A percentile compares a stretch with the other conserved stretches of the same genome.
These are phyloP conservation scores for Phytophthora megakarya DNA, from an alignment of 352 stramenopile species.

Conservation along the genomic window DNA sequence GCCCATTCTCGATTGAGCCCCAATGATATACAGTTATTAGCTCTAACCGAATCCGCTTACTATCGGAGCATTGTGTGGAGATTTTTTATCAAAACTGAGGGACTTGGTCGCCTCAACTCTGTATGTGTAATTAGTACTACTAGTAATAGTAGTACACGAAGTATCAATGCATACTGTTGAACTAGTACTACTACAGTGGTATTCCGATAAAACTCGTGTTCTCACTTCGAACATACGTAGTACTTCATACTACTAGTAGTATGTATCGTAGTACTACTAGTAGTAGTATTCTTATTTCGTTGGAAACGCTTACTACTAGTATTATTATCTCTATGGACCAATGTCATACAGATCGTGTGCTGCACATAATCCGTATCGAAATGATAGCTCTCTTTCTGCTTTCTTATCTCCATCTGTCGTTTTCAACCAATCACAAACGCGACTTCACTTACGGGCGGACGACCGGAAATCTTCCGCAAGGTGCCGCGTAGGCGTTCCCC, in stretches of 20 bases:
- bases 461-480: constrained; percentile 36
- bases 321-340: too few species aligned
- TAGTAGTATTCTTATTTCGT: too few species aligned
- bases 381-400: constrained; percentile 8
- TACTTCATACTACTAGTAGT: too few species aligned
- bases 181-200: neutral
- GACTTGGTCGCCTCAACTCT: constrained; percentile 11
- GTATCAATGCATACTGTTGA: too few species aligned
- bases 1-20: constrained; percentile 28
- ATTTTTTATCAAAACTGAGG: constrained; percentile 49
- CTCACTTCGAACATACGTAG: too few species aligned
- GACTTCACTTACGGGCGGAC: constrained; percentile 12
- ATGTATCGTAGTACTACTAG: too few species aligned
- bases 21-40: constrained; percentile 90
- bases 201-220: too few species aligned
- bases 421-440: constrained; percentile 15
- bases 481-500: constrained; percentile 20
- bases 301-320: too few species aligned
- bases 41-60: constrained; percentile 83
- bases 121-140: neutral
- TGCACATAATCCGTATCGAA: constrained; percentile 9
- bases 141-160: too few species aligned
- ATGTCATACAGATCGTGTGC: constrained; percentile 1
- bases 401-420: constrained; percentile 10
- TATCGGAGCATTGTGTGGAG: constrained; percentile 68